Conservation (phyloP, 495 filamentous ascomycete genomes). For the Neurospora sp. region DNA sequence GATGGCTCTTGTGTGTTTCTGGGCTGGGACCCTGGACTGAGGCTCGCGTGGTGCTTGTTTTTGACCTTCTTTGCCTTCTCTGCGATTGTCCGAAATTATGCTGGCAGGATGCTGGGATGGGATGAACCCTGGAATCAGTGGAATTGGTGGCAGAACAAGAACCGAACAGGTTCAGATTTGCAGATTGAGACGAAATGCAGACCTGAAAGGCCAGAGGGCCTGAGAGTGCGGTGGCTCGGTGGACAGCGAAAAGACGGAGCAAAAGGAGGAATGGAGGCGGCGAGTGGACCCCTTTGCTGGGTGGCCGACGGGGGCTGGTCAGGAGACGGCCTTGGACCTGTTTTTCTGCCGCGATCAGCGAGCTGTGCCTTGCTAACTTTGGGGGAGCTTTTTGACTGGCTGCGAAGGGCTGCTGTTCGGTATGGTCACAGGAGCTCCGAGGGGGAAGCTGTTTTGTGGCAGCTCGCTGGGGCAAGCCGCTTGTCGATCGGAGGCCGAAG, state of each 20-base stretch:
- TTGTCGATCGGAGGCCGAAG: constrained; percentile 14
- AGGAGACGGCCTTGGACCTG: constrained; percentile 15
- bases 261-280: constrained; percentile 1
- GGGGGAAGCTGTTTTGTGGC: constrained; percentile 10
- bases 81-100: not conserved
- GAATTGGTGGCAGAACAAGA: not conserved
- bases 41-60: not conserved
- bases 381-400: constrained; percentile 6
- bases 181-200: not conserved
- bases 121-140: not conserved
- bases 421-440: constrained; percentile 11
- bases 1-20: not conserved
- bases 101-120: not conserved
- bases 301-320: constrained; percentile 10
- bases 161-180: constrained; percentile 4
- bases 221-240: not conserved
- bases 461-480: constrained; percentile 13
- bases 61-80: not conserved
- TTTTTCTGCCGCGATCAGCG: constrained; percentile 27
- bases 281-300: constrained; percentile 2
- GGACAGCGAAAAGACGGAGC: not conserved
- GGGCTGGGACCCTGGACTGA: not conserved
- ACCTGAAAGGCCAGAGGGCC: not conserved
- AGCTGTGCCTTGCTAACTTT: constrained; percentile 16
- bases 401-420: constrained; percentile 8